Conservation (phyloP, 2,329 filamentous ascomycete genomes). For the Hypoxylon sp. region DNA sequence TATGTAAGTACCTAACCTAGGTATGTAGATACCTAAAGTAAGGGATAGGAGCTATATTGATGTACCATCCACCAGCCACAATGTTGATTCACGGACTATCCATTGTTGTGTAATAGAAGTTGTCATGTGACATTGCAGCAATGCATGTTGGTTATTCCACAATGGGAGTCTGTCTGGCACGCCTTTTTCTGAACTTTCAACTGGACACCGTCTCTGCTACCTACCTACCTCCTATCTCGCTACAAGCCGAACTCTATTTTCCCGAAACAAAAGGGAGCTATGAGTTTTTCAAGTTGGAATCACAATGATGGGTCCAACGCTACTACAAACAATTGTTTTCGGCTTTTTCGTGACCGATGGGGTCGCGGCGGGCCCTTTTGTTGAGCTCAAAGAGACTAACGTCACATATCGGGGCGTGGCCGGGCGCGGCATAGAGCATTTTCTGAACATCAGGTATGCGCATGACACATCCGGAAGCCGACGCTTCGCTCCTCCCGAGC, state of each 20-base stretch:
- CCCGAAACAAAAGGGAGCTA: too few relatives aligned
- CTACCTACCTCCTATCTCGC: background rate
- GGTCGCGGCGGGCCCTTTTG: background rate
- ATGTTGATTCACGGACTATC: too few relatives aligned
- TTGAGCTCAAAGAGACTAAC: background rate
- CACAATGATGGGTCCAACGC: background rate
- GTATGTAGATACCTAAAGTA: too few relatives aligned
- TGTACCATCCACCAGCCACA: too few relatives aligned
- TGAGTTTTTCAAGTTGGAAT: background rate
- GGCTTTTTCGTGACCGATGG: background rate
- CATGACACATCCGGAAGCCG: constrained; percentile 49
- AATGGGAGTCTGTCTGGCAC: too few relatives aligned
- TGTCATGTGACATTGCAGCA: too few relatives aligned
- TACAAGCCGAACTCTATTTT: too few relatives aligned
- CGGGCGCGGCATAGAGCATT: constrained; percentile 47
- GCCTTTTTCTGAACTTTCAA: too few relatives aligned
- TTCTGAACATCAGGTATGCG: constrained; percentile 51
- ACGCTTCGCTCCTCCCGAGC: constrained; percentile 51
- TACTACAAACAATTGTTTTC: background rate
- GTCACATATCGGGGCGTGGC: constrained; percentile 10
- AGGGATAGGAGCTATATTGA: too few relatives aligned
- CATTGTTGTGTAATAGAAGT: too few relatives aligned
- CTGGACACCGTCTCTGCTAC: background rate
- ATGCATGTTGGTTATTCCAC: too few relatives aligned
- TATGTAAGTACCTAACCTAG: too few relatives aligned